Evolutionary conservation across 2,329 filamentous ascomycete species (phyloP).

Genomic region (Lecanoromycetidae sp.): DNA sequence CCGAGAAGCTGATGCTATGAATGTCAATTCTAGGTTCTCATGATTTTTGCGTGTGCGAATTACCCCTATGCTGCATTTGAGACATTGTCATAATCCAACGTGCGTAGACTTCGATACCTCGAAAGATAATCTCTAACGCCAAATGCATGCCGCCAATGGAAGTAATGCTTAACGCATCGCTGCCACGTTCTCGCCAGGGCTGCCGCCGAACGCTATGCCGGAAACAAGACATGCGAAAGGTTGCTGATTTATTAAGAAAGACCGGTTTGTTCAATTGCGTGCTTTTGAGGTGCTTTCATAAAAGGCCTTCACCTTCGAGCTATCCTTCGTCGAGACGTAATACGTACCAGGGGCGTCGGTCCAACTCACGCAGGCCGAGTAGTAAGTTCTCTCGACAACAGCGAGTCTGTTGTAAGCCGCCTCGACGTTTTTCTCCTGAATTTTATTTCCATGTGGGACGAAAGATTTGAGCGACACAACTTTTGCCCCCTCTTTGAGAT

Average conservation of each 20-base stretch:
- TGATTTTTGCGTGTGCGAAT: slow-evolving; percentile 19
- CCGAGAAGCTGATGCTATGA: slow-evolving; percentile 79
- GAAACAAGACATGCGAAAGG: not conserved
- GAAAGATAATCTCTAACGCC: not conserved
- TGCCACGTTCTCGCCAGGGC: not conserved
- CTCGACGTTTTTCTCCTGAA: slow-evolving; percentile 61
- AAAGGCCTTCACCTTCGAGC: slow-evolving; percentile 40
- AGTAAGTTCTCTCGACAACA: slow-evolving; percentile 61
- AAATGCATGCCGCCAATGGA: too few species aligned
- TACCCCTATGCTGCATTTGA: not conserved
- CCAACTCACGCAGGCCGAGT: slow-evolving; percentile 70
- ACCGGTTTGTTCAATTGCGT: not conserved
- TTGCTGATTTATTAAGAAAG: not conserved
- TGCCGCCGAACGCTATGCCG: not conserved
- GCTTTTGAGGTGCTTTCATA: not conserved
- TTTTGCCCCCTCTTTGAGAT: slow-evolving; percentile 79
- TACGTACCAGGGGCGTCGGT: slow-evolving; percentile 72
- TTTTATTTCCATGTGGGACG: slow-evolving; percentile 65
- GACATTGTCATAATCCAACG: too few species aligned
- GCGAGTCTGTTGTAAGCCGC: slow-evolving; percentile 71
- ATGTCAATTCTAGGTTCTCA: slow-evolving; percentile 42
- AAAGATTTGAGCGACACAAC: slow-evolving; percentile 90
- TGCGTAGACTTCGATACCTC: too few species aligned
- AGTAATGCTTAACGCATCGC: too few species aligned
- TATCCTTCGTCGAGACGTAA: slow-evolving; percentile 74